Percentiles rank a stretch among this genome's conserved stretches.
Evolutionary conservation across 2,329 filamentous ascomycete genomes (phyloP).

Genomic region (Fusarium agapanthi): DNA sequence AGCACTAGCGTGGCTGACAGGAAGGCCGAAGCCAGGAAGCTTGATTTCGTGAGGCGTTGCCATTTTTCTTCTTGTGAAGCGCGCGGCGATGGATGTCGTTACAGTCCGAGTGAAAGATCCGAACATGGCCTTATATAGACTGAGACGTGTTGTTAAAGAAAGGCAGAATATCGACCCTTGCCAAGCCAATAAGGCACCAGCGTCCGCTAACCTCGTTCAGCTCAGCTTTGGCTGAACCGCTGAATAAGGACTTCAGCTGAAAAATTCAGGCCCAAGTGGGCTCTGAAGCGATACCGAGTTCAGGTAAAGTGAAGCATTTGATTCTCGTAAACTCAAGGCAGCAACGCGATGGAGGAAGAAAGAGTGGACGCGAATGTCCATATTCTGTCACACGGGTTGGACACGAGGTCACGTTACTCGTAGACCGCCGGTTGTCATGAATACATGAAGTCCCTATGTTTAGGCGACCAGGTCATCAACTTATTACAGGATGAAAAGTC

Average conservation of each 20-base stretch:
- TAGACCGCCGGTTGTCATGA: neutral
- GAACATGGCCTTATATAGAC: neutral
- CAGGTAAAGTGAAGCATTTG: neutral
- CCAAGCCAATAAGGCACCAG: conserved; percentile 17
- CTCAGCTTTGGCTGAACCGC: neutral
- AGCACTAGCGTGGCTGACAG: conserved; percentile 11
- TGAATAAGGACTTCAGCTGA: neutral
- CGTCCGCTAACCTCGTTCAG: neutral
- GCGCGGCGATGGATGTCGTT: neutral
- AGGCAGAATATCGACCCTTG: neutral
- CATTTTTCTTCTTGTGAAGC: neutral
- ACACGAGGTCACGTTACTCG: conserved; percentile 17
- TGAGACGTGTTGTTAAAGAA: neutral
- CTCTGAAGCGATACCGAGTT: neutral
- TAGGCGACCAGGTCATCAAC: neutral
- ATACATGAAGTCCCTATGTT: neutral
- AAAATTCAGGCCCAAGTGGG: neutral
- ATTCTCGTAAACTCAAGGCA: neutral
- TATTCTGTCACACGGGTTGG: neutral
- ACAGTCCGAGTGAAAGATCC: neutral
- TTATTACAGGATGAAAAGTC: neutral
- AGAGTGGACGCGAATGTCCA: neutral
- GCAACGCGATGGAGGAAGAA: neutral
- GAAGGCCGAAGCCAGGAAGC: conserved; percentile 43
- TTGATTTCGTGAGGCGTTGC: neutral